Conservation (phyloP, 2,329 filamentous ascomycete species). For the Sclerotinia sclerotiorum region DNA sequence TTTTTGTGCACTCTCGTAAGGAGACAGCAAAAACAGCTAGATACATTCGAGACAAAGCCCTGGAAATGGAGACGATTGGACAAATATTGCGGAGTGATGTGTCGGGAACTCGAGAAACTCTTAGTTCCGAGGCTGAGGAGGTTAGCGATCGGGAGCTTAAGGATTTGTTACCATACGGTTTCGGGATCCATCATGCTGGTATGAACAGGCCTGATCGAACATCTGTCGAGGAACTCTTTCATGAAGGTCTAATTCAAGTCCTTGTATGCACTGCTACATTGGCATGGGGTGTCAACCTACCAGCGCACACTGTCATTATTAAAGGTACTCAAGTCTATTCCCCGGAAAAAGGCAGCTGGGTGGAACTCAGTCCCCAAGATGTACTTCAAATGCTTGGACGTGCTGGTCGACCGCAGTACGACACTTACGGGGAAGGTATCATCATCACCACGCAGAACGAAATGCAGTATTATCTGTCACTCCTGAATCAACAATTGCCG, state of each 20-base stretch:
- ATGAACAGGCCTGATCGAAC: slow-evolving; percentile 95
- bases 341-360: slow-evolving; percentile 97
- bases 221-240: slow-evolving; percentile 92
- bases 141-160: slow-evolving; percentile 87
- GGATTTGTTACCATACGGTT: slow-evolving; percentile 91
- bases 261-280: slow-evolving; percentile 97
- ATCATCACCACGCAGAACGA: slow-evolving; percentile 96
- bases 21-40: slow-evolving; percentile 97
- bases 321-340: slow-evolving; percentile 98
- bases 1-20: slow-evolving; percentile 97
- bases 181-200: slow-evolving; percentile 97
- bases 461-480: slow-evolving; percentile 94
- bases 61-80: slow-evolving; percentile 96
- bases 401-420: slow-evolving; percentile 93
- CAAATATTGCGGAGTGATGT: slow-evolving; percentile 86
- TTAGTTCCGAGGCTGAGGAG: slow-evolving; percentile 79
- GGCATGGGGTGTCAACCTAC: slow-evolving; percentile 97
- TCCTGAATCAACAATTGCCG: slow-evolving; percentile 94
- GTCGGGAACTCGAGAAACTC: slow-evolving; percentile 82
- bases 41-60: slow-evolving; percentile 92
- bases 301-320: slow-evolving; percentile 97
- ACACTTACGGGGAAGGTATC: slow-evolving; percentile 97
- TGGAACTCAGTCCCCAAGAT: slow-evolving; percentile 95
- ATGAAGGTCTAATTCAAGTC: slow-evolving; percentile 87
- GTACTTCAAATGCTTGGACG: slow-evolving; percentile 98